phyloP scores from a whole-genome alignment of 2,329 filamentous ascomycete genomes.

The Aspergillus terreus region DNA sequence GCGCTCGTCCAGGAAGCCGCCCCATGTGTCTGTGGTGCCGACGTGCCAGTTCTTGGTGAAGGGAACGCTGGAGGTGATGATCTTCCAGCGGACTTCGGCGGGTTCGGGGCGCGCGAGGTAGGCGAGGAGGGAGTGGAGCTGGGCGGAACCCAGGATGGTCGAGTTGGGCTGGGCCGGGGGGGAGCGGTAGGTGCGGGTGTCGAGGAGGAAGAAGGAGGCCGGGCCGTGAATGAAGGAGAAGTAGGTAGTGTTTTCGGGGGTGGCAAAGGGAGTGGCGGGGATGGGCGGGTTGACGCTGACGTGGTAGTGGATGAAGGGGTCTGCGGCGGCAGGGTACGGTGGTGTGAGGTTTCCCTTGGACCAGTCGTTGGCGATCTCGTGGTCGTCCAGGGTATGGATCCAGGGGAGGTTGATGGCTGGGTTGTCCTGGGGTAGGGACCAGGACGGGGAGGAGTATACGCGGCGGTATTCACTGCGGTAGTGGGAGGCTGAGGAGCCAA shows the following conservation, averaged over 20 bases:
- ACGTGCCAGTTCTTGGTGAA: slow-evolving; percentile 98
- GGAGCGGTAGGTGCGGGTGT: slow-evolving; percentile 82
- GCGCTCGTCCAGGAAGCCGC: slow-evolving; percentile 81
- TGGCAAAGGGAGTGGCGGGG: slow-evolving; percentile 46
- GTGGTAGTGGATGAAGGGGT: slow-evolving; percentile 86
- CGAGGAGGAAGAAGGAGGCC: slow-evolving; percentile 89
- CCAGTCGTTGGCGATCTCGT: slow-evolving; percentile 96
- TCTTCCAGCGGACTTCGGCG: slow-evolving; percentile 83
- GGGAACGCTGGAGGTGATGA: slow-evolving; percentile 83
- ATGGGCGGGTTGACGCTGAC: slow-evolving; percentile 75
- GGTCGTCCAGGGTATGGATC: slow-evolving; percentile 96
- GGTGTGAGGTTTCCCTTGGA: slow-evolving; percentile 70
- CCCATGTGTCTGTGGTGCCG: slow-evolving; percentile 88
- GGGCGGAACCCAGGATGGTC: slow-evolving; percentile 79
- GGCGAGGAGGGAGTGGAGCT: slow-evolving; percentile 72
- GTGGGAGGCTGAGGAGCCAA: slow-evolving; percentile 67
- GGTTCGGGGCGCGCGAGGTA: slow-evolving; percentile 73
- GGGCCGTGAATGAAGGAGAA: slow-evolving; percentile 88
- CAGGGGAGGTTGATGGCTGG: slow-evolving; percentile 69
- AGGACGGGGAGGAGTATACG: slow-evolving; percentile 93
- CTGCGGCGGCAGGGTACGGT: slow-evolving; percentile 73
- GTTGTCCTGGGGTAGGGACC: slow-evolving; percentile 64
- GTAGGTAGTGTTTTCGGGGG: slow-evolving; percentile 66
- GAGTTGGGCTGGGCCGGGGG: slow-evolving; percentile 54
- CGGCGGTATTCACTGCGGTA: slow-evolving; percentile 92